Evolutionary conservation across 257 asterid species (phyloP), one percentile per base, ranked within the genome.

Genomic region (Nicotiana tomentosiformis): DNA sequence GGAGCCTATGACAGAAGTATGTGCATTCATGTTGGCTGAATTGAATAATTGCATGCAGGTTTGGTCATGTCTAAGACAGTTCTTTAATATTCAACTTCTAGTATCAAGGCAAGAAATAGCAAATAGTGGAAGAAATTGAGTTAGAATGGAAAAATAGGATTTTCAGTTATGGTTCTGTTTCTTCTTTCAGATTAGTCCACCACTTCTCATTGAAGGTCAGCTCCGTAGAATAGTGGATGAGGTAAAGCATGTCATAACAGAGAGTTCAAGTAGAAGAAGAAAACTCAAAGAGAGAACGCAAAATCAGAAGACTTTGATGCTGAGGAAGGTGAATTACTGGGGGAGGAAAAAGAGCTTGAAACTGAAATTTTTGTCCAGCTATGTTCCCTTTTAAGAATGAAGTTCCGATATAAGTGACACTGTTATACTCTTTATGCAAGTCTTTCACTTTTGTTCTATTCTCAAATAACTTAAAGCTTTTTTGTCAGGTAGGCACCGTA

Each of bases 351-450:
- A 64, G 98, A 95, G 89, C 99, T 91, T 87, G 99, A 95, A 86
- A 98, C 92, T 87, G 93, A 91, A 84, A 97, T 95, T 72, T 92
- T 95, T 87, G 96, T 91, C 77, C 97, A 93, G 90, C 98, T 94
- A 78, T 70, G 92, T 87, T 69, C 58, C 79, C 20, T 32, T 79
- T 4, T 32, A 10, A 37, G 55, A 1, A 49, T 49, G 33, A 32
- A 32, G 33, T 32, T 32, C 4, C 3, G 33, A 32, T 32, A 32
- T 32, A 35, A 35, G 7, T 35, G 0, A 35, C 33, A 32, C 33
- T 30, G 32, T 30, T 30, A 32, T 32, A 32, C 33, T 2, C 33
- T 32, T 32, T 32, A 32, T 32, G 33, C 33, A 32, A 32, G 33
- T 4, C 5, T 9, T 46, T 2, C 3, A 9, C 3, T 46, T 1